These are phyloP conservation scores for Kazachstania kunashirensis DNA, from an alignment of 805 yeast genomes.

Conservation along the genomic window DNA sequence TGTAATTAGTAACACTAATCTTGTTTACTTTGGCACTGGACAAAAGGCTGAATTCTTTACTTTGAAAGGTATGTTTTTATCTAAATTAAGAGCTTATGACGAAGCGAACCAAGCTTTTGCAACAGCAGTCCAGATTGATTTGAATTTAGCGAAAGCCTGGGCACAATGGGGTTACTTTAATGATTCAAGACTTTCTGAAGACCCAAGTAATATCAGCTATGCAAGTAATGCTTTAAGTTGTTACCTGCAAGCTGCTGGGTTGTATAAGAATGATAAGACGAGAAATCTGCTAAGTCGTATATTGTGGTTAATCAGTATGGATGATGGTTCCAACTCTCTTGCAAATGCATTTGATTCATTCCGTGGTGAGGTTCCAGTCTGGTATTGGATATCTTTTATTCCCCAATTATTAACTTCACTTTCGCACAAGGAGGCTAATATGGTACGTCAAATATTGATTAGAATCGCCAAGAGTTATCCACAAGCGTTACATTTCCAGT, in stretches of 20 bases:
- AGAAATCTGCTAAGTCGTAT: slow-evolving; percentile 81
- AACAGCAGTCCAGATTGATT: slow-evolving; percentile 91
- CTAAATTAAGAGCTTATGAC: slow-evolving; percentile 79
- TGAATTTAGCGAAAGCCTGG: slow-evolving; percentile 95
- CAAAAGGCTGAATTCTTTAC: slow-evolving; percentile 98
- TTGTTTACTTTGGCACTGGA: slow-evolving; percentile 92
- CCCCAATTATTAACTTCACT: slow-evolving; percentile 87
- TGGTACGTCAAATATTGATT: slow-evolving; percentile 80
- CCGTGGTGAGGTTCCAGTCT: slow-evolving; percentile 93
- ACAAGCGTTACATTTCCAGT: slow-evolving; percentile 92
- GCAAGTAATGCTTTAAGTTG: slow-evolving; percentile 95
- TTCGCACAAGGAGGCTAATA: slow-evolving; percentile 82
- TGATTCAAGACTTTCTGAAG: slow-evolving; percentile 77
- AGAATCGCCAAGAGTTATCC: slow-evolving; percentile 95
- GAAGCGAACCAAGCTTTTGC: slow-evolving; percentile 98
- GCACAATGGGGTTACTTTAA: slow-evolving; percentile 99
- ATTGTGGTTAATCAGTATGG: slow-evolving; percentile 86
- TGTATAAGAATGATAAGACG: slow-evolving; percentile 87
- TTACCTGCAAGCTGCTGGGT: slow-evolving; percentile 93
- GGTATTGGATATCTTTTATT: slow-evolving; percentile 98
- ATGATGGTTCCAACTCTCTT: slow-evolving; percentile 71
- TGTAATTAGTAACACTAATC: slow-evolving; percentile 90
- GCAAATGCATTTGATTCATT: slow-evolving; percentile 84
- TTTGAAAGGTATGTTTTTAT: slow-evolving; percentile 93
- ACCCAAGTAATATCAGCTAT: slow-evolving; percentile 65